Evolutionary conservation across 805 yeast genomes (phyloP).

Genomic region (Metschnikowia hibisci): DNA sequence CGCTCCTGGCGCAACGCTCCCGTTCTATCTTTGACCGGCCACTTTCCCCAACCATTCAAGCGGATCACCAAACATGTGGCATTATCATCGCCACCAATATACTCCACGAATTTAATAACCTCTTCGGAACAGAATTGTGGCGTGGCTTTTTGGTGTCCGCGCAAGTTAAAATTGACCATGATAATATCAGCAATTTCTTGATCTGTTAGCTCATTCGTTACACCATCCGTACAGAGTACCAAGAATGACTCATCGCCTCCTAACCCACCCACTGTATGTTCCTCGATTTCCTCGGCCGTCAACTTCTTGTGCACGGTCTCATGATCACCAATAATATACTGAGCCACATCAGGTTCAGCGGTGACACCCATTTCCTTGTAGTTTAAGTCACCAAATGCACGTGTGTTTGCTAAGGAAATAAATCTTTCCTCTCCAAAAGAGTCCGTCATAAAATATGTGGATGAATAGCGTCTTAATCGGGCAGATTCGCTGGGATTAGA

Average conservation of each 20-base stretch:
- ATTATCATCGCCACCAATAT: slow-evolving; percentile 89
- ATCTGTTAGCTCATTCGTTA: slow-evolving; percentile 73
- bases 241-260: slow-evolving; percentile 89
- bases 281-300: slow-evolving; percentile 31
- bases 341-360: slow-evolving; percentile 86
- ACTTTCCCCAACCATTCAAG: slow-evolving; percentile 87
- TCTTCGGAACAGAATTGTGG: slow-evolving; percentile 87
- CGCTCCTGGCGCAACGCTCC: slow-evolving; percentile 76
- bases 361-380: slow-evolving; percentile 82
- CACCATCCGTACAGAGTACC: slow-evolving; percentile 84
- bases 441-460: slow-evolving; percentile 69
- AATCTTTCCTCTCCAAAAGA: slow-evolving; percentile 91
- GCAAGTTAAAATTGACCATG: slow-evolving; percentile 58
- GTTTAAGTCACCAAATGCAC: slow-evolving; percentile 85
- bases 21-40: slow-evolving; percentile 83
- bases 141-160: slow-evolving; percentile 67
- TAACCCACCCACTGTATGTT: slow-evolving; percentile 39
- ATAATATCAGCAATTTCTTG: slow-evolving; percentile 89
- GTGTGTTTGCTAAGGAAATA: slow-evolving; percentile 80
- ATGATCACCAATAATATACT: slow-evolving; percentile 61
- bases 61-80: slow-evolving; percentile 87
- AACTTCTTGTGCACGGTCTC: slow-evolving; percentile 34
- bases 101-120: slow-evolving; percentile 76
- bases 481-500: slow-evolving; percentile 72
- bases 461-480: slow-evolving; percentile 60